phyloP scores from a whole-genome alignment of 106 monocot species.

The Apostasia shenzhenica region DNA sequence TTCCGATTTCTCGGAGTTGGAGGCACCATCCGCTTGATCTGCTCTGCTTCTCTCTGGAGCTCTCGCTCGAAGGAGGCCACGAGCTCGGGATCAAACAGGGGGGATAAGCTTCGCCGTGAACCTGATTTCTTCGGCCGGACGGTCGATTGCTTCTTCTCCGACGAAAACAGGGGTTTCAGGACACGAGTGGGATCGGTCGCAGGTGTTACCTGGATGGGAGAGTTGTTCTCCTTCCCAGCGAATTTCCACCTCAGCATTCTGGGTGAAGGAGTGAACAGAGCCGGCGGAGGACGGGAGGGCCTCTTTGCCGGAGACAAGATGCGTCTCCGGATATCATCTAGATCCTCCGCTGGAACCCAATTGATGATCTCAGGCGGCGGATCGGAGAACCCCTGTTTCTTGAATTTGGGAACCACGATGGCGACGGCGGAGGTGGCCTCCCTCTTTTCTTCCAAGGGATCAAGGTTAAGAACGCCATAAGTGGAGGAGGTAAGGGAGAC shows the following conservation, averaged over 20 bases:
- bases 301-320: constrained; percentile 40
- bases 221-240: constrained; percentile 22
- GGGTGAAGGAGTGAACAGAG: constrained; percentile 8
- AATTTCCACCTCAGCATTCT: constrained; percentile 7
- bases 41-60: constrained; percentile 36
- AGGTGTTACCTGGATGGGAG: background rate
- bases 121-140: background rate
- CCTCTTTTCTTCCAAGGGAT: constrained; percentile 5
- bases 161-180: constrained; percentile 22
- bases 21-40: constrained; percentile 47
- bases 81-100: constrained; percentile 83
- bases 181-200: constrained; percentile 7
- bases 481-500: constrained; percentile 88
- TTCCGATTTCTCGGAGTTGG: constrained; percentile 12
- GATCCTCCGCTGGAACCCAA: constrained; percentile 49
- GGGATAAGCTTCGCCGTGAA: constrained; percentile 45
- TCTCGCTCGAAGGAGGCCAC: constrained; percentile 64
- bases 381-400: constrained; percentile 12
- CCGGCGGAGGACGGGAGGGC: background rate
- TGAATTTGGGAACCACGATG: constrained; percentile 7
- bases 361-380: constrained; percentile 53
- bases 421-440: background rate
- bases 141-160: constrained; percentile 7
- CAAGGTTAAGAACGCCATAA: constrained; percentile 72
- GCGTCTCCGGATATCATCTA: constrained; percentile 22